Conservation (phyloP, 371 early-diverging fungal genomes). For the Circinella minor region DNA sequence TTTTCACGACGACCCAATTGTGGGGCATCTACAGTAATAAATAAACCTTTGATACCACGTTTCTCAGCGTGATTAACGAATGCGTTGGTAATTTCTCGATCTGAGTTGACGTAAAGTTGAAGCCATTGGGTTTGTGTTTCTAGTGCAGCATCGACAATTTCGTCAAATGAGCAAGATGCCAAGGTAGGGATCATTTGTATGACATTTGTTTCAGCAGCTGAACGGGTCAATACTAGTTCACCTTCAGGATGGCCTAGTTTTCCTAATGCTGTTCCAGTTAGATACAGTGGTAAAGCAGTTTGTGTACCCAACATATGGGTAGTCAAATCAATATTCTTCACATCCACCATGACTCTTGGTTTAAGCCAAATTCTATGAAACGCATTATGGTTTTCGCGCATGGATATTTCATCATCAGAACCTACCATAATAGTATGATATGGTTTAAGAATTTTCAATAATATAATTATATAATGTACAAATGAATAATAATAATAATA, state of each 20-base stretch:
- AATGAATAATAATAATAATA: too few species aligned
- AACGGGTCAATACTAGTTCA: constrained; percentile 71
- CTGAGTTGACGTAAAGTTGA: constrained; percentile 91
- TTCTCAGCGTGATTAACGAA: constrained; percentile 83
- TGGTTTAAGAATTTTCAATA: too few species aligned
- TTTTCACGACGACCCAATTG: constrained; percentile 87
- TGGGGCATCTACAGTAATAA: constrained; percentile 95
- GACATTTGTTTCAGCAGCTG: constrained; percentile 51
- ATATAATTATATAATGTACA: too few species aligned
- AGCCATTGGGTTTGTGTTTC: constrained; percentile 69
- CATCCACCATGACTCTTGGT: constrained; percentile 81
- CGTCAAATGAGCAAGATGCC: constrained; percentile 73
- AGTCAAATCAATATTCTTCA: constrained; percentile 63
- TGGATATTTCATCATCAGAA: constrained; percentile 84
- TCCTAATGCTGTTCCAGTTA: constrained; percentile 72
- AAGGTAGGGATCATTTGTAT: constrained; percentile 78
- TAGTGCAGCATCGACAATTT: constrained; percentile 54
- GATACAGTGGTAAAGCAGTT: constrained; percentile 55
- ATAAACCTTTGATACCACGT: constrained; percentile 82
- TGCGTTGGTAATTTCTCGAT: constrained; percentile 71
- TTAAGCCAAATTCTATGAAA: constrained; percentile 79
- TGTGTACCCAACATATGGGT: constrained; percentile 70
- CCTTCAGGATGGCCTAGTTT: constrained; percentile 81
- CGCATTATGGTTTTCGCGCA: constrained; percentile 79
- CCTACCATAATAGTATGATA: constrained; percentile 54